Evolutionary conservation across 2,329 filamentous ascomycete species (phyloP).

Genomic region (Thelonectria discophora): DNA sequence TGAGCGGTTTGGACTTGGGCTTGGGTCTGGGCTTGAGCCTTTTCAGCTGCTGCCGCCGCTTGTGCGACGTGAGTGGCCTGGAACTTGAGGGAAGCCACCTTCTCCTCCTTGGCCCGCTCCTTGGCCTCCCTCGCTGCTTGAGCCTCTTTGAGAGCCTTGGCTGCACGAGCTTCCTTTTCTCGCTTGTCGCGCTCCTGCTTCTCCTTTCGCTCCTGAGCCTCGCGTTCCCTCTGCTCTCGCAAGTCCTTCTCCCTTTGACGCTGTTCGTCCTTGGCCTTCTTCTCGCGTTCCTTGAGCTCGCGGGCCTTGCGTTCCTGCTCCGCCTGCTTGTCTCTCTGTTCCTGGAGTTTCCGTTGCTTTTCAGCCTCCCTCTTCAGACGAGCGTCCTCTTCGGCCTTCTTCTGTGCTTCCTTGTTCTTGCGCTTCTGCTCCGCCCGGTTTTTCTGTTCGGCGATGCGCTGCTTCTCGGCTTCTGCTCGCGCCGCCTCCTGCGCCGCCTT

Average conservation of each 20-base stretch:
- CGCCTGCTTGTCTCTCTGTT: slow-evolving; percentile 85
- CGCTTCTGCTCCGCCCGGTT: slow-evolving; percentile 88
- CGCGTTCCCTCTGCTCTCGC: slow-evolving; percentile 75
- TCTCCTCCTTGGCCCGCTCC: slow-evolving; percentile 75
- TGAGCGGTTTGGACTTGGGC: slow-evolving; percentile 19
- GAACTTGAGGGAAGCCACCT: slow-evolving; percentile 38
- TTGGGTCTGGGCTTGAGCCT: too few relatives aligned
- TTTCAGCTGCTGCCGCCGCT: slow-evolving; percentile 10
- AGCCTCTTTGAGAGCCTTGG: slow-evolving; percentile 68
- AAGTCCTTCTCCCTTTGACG: slow-evolving; percentile 81
- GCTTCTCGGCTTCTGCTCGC: slow-evolving; percentile 77
- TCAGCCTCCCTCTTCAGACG: slow-evolving; percentile 85
- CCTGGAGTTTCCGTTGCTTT: slow-evolving; percentile 78
- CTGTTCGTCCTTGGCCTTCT: slow-evolving; percentile 84
- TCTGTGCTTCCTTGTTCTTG: slow-evolving; percentile 89
- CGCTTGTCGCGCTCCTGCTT: slow-evolving; percentile 71
- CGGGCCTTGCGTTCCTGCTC: slow-evolving; percentile 84
- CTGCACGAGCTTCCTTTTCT: slow-evolving; percentile 65
- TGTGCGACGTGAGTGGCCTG: slow-evolving; percentile 51
- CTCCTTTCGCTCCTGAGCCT: slow-evolving; percentile 69
- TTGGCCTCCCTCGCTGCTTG: slow-evolving; percentile 59
- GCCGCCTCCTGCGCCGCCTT: slow-evolving; percentile 88
- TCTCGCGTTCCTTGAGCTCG: slow-evolving; percentile 73
- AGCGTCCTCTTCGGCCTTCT: slow-evolving; percentile 90
- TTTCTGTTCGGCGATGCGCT: slow-evolving; percentile 81